phyloP scores from a whole-genome alignment of 441 rosid genomes.

The Pelargonium myrrhifolium region DNA sequence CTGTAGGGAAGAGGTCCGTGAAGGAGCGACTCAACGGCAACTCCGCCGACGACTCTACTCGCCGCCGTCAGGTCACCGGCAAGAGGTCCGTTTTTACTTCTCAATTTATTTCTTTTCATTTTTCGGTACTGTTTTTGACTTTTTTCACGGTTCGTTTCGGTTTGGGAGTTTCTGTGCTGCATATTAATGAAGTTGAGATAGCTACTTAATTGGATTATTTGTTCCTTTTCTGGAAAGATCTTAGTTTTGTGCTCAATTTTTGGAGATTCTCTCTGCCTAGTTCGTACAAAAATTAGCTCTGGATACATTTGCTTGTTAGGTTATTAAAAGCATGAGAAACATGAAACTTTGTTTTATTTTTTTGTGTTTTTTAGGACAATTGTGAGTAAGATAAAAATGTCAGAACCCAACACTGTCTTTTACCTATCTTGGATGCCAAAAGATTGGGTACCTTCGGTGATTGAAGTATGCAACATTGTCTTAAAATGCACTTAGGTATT shows the following conservation, averaged over 20 bases:
- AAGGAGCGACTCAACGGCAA: constrained; percentile 75
- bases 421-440: neutral
- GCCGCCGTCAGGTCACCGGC: constrained; percentile 57
- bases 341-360: neutral
- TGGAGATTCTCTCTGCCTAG: neutral
- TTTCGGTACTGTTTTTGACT: neutral
- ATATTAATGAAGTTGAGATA: neutral
- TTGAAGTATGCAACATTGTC: neutral
- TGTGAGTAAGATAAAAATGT: neutral
- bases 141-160: too few relatives aligned
- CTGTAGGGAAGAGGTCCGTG: constrained; percentile 40
- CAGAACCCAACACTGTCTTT: neutral
- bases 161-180: neutral
- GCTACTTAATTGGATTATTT: neutral
- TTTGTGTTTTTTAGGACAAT: neutral
- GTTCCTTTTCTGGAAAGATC: neutral
- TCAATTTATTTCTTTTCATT: neutral
- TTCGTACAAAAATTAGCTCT: neutral
- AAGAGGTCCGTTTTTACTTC: constrained; percentile 45
- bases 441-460: neutral
- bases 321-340: neutral
- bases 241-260: neutral
- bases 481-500: neutral
- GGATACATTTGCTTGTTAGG: neutral
- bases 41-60: constrained; percentile 37